Conservation (phyloP, 1,284 basidiomycete species). For the Sanghuangporus baumii region DNA sequence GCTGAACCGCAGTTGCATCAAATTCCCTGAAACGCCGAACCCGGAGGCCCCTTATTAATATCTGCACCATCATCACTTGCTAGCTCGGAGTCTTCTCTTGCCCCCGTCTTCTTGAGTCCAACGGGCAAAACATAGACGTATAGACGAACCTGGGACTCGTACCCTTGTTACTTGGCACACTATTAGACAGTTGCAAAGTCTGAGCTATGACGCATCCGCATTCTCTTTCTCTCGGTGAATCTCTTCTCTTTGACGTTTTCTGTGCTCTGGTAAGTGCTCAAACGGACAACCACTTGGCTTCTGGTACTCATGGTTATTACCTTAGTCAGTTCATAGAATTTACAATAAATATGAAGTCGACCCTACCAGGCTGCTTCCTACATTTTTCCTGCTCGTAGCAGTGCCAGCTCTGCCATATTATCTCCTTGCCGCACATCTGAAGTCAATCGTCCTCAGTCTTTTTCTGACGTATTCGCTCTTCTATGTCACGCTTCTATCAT, state of each 20-base stretch:
- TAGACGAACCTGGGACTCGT: too few species aligned
- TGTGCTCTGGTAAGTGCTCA: background rate
- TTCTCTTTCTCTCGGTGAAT: background rate
- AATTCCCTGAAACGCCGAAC: too few species aligned
- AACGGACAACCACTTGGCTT: background rate
- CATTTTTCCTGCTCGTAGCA: background rate
- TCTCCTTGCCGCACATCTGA: background rate
- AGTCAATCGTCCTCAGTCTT: background rate
- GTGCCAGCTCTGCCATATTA: background rate
- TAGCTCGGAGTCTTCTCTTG: too few species aligned
- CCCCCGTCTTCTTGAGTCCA: too few species aligned
- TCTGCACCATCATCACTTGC: too few species aligned
- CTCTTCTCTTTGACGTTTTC: background rate
- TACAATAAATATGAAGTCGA: conserved; percentile 12
- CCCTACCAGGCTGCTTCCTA: conserved; percentile 1
- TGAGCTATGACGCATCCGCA: background rate
- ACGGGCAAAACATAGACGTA: too few species aligned
- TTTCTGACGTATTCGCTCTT: background rate
- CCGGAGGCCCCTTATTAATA: too few species aligned
- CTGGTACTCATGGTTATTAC: background rate
- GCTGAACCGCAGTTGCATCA: too few species aligned
- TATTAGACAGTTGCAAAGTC: too few species aligned
- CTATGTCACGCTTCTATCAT: conserved; percentile 5
- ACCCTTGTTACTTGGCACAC: too few species aligned
- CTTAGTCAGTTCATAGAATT: conserved; percentile 1